A percentile compares a stretch with the other conserved stretches of the same genome.
Conservation (phyloP, 192 early-diverging fungal species). For the Nowakowskiella sp. region DNA sequence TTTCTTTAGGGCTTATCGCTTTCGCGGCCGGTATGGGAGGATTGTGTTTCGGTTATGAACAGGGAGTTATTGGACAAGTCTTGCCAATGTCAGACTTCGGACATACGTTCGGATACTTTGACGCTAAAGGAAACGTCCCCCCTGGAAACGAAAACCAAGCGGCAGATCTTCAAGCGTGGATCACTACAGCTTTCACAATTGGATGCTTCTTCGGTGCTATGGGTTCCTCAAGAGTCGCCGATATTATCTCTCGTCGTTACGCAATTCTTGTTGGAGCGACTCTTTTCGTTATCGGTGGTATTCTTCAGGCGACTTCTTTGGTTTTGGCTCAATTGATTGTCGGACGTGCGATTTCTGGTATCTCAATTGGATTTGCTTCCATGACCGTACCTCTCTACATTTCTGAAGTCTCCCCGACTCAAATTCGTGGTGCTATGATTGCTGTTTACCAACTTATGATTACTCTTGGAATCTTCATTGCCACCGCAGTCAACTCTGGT, state of each 20-base stretch:
- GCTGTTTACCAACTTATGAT: conserved; percentile 88
- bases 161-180: too few species aligned
- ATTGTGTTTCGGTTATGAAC: too few species aligned
- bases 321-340: conserved; percentile 58
- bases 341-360: conserved; percentile 73
- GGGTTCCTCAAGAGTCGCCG: too few species aligned
- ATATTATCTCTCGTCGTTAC: too few species aligned
- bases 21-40: too few species aligned
- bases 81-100: conserved; percentile 29
- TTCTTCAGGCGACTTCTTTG: conserved; percentile 61
- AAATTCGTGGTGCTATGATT: conserved; percentile 73
- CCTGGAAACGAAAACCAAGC: too few species aligned
- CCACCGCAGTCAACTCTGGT: conserved; percentile 33
- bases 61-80: too few species aligned
- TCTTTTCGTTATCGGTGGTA: conserved; percentile 66
- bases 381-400: conserved; percentile 42
- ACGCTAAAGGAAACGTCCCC: too few species aligned
- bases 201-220: too few species aligned
- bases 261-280: too few species aligned
- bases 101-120: conserved; percentile 12
- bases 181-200: too few species aligned
- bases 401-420: conserved; percentile 73
- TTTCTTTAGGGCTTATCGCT: too few species aligned
- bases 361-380: conserved; percentile 64
- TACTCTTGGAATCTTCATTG: conserved; percentile 56